Evolutionary conservation across 345 rosid species (phyloP).

Genomic region (Diplotaxis tenuifolia): DNA sequence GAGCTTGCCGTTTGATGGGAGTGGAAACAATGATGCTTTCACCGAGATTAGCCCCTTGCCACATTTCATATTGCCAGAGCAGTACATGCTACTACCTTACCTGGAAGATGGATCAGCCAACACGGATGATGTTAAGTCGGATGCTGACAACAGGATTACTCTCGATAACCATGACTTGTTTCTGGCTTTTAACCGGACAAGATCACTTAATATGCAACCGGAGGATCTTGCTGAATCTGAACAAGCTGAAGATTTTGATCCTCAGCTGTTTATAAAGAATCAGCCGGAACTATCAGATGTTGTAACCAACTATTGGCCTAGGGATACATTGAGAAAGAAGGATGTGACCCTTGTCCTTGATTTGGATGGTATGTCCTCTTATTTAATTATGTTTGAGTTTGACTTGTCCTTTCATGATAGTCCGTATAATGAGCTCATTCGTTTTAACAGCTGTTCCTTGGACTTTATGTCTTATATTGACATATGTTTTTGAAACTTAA

Average conservation of each 20-base stretch:
- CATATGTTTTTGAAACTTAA: background rate
- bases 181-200: conserved; percentile 63
- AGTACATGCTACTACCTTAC: conserved; percentile 73
- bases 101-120: conserved; percentile 59
- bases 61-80: conserved; percentile 65
- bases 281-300: conserved; percentile 81
- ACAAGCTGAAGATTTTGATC: conserved; percentile 70
- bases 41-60: conserved; percentile 44
- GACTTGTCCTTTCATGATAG: background rate
- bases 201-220: conserved; percentile 47
- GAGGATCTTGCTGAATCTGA: conserved; percentile 52
- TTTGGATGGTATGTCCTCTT: conserved; percentile 73
- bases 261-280: conserved; percentile 66
- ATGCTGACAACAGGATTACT: conserved; percentile 43
- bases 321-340: conserved; percentile 53
- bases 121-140: conserved; percentile 43
- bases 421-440: background rate
- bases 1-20: conserved; percentile 36
- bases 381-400: background rate
- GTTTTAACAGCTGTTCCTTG: background rate
- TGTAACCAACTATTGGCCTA: conserved; percentile 58
- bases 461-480: background rate
- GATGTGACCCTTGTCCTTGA: conserved; percentile 81
- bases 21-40: conserved; percentile 27
- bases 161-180: conserved; percentile 52